Conservation (phyloP, 768 basidiomycete species). For the Pleurotus djamor region DNA sequence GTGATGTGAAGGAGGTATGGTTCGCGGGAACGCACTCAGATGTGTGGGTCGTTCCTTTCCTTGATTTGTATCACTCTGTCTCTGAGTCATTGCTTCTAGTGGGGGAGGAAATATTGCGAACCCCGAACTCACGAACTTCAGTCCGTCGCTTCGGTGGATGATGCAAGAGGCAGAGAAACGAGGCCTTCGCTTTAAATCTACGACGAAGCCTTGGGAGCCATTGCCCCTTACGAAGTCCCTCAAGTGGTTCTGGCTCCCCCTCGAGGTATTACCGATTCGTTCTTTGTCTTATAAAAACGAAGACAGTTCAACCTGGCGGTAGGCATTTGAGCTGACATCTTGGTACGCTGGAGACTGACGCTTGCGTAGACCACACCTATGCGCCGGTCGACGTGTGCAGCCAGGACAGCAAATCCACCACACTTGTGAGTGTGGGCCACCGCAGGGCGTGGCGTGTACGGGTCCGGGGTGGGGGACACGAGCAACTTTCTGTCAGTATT, state of each 20-base stretch:
- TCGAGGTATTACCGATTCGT: slow-evolving; percentile 10
- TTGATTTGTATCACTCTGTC: too few species aligned
- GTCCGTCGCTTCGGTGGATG: slow-evolving; percentile 17
- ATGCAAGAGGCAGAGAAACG: slow-evolving; percentile 13
- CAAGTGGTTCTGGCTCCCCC: slow-evolving; percentile 9
- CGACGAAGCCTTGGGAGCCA: slow-evolving; percentile 8
- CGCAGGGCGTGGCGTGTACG: too few species aligned
- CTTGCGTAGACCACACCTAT: not conserved
- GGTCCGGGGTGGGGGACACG: too few species aligned
- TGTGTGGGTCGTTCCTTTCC: slow-evolving; percentile 16
- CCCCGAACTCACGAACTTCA: slow-evolving; percentile 11
- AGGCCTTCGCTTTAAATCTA: not conserved
- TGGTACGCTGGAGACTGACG: not conserved
- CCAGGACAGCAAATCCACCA: slow-evolving; percentile 8
- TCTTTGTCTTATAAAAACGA: not conserved
- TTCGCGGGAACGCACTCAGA: not conserved
- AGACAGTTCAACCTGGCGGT: not conserved
- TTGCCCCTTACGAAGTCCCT: not conserved
- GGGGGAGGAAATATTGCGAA: slow-evolving; percentile 17
- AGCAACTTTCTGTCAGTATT: too few species aligned
- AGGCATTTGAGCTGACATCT: not conserved
- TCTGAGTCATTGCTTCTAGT: not conserved
- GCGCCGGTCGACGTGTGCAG: not conserved
- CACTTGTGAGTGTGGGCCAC: too few species aligned
- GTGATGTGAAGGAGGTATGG: too few species aligned